Conservation (phyloP, 768 basidiomycete species). For the Boletellus ananiceps region DNA sequence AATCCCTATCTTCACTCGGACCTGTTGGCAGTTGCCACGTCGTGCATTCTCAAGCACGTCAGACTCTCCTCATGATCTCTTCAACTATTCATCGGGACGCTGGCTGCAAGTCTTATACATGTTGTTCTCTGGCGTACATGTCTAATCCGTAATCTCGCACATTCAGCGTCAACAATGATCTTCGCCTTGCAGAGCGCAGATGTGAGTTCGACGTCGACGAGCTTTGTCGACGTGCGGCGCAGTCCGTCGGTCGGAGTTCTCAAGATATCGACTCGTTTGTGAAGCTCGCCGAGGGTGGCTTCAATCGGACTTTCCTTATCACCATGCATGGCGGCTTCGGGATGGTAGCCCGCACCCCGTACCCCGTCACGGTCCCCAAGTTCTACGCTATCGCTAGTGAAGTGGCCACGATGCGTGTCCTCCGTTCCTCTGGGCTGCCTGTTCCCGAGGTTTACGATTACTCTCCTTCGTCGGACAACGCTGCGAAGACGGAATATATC, state of each 20-base stretch:
- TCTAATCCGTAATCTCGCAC: background rate
- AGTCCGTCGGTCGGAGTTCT: background rate
- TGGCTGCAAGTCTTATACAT: background rate
- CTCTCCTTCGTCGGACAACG: background rate
- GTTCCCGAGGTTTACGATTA: background rate
- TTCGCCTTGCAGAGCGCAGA: background rate
- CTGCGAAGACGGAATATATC: background rate
- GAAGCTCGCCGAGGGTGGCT: background rate
- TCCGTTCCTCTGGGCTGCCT: slow-evolving; percentile 4
- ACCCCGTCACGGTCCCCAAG: background rate
- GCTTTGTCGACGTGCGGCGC: background rate
- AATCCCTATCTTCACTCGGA: no score
- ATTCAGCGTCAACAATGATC: background rate
- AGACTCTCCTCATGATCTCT: background rate
- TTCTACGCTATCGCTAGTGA: slow-evolving; percentile 5
- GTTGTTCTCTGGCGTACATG: background rate
- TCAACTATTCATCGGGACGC: background rate
- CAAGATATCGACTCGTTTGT: background rate
- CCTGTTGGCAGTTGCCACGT: background rate
- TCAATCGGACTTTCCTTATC: slow-evolving; percentile 22
- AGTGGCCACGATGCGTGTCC: slow-evolving; percentile 1
- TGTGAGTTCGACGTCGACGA: background rate
- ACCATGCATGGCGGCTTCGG: slow-evolving; percentile 21
- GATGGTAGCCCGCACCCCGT: slow-evolving; percentile 10
- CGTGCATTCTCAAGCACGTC: background rate